Percentiles rank a stretch among this genome's conserved stretches.
phyloP scores from a whole-genome alignment of 805 yeast species.

The Starmera pachycereana region DNA sequence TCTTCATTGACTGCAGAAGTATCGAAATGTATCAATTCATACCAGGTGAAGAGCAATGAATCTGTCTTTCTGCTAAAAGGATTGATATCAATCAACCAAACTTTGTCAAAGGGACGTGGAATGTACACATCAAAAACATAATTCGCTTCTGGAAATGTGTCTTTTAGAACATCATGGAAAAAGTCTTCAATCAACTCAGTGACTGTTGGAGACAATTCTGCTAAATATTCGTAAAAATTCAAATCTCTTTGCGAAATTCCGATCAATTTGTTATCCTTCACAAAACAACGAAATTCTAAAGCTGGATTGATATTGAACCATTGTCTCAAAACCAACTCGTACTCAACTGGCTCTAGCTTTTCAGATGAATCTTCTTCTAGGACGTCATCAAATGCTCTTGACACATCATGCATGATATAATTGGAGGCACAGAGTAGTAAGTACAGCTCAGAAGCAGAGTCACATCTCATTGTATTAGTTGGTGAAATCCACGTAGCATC shows the following conservation, averaged over 20 bases:
- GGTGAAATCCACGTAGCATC: constrained; percentile 91
- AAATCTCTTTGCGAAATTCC: constrained; percentile 83
- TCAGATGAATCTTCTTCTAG: constrained; percentile 18
- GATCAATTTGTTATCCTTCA: constrained; percentile 48
- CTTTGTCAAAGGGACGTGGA: constrained; percentile 60
- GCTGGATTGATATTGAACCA: constrained; percentile 87
- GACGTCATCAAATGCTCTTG: constrained; percentile 52
- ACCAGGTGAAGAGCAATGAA: constrained; percentile 73
- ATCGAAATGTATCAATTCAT: constrained; percentile 43
- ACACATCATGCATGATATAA: constrained; percentile 77
- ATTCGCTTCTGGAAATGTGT: constrained; percentile 40
- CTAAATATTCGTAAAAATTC: constrained; percentile 68
- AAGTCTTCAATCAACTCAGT: constrained; percentile 41
- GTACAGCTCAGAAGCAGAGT: constrained; percentile 63
- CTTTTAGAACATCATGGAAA: constrained; percentile 35
- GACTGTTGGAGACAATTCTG: constrained; percentile 38
- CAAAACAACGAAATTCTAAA: constrained; percentile 82
- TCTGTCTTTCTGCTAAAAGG: constrained; percentile 78
- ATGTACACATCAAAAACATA: constrained; percentile 77
- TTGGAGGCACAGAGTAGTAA: constrained; percentile 77
- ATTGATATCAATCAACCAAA: constrained; percentile 74
- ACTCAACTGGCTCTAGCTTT: constrained; percentile 20
- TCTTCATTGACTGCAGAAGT: constrained; percentile 17
- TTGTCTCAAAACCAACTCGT: constrained; percentile 66
- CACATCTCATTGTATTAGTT: constrained; percentile 66